A percentile compares a stretch with the other conserved stretches of the same genome.
phyloP scores from a whole-genome alignment of 1,284 basidiomycete genomes.

The Apiotrichum montevideense region DNA sequence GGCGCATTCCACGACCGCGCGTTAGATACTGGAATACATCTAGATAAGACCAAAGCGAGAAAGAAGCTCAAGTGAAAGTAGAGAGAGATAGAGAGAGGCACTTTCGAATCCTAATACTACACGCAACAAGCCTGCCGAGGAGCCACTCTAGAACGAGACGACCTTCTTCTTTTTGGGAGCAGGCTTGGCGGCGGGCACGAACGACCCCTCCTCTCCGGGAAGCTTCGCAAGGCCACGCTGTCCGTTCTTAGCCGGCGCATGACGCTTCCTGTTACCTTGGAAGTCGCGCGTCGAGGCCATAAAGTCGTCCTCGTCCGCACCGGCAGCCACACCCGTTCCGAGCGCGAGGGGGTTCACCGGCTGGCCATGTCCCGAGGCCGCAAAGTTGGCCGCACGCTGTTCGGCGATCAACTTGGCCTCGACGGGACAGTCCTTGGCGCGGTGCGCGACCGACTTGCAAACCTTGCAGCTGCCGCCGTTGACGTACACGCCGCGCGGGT shows the following conservation, averaged over 20 bases:
- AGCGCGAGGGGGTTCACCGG: background rate
- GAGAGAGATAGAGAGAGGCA: no score
- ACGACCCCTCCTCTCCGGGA: conserved; percentile 18
- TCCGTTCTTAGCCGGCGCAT: conserved; percentile 36
- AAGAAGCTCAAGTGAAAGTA: no score
- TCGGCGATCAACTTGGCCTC: conserved; percentile 13
- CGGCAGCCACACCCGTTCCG: conserved; percentile 47
- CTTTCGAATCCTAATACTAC: no score
- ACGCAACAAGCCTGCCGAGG: no score
- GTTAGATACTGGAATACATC: no score
- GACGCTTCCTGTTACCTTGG: conserved; percentile 8
- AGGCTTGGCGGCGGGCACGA: conserved; percentile 4
- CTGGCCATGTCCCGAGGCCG: conserved; percentile 13
- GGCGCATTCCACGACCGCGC: conserved; percentile 1
- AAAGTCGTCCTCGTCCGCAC: conserved; percentile 91
- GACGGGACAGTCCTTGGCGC: conserved; percentile 69
- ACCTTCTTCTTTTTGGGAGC: conserved; percentile 15
- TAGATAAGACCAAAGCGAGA: no score
- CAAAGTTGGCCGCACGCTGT: conserved; percentile 2
- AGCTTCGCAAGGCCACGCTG: conserved; percentile 26
- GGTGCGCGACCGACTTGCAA: conserved; percentile 74
- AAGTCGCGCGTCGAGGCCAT: conserved; percentile 55
- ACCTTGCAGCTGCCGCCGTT: conserved; percentile 87
- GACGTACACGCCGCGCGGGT: conserved; percentile 79
- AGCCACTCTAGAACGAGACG: conserved; percentile 9